Evolutionary conservation across 176 grass and related monocot species (phyloP).

Genomic region (Avena insularis): DNA sequence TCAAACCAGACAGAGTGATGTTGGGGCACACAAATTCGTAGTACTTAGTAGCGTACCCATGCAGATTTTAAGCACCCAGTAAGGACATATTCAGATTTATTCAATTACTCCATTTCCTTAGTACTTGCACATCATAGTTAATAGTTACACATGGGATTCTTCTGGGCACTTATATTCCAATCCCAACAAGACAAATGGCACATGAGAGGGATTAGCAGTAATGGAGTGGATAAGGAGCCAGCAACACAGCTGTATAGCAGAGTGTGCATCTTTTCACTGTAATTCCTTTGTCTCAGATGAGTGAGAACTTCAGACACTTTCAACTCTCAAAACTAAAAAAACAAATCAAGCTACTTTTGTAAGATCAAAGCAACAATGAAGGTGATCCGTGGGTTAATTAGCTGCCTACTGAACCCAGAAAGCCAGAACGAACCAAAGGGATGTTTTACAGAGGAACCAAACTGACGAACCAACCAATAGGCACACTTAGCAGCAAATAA

Average conservation of each 20-base stretch:
- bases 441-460: background rate
- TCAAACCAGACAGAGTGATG: background rate
- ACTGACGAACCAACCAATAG: background rate
- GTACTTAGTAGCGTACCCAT: conserved; percentile 9
- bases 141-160: conserved; percentile 22
- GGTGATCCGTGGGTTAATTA: background rate
- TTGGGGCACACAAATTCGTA: background rate
- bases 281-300: background rate
- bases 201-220: conserved; percentile 15
- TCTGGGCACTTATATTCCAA: conserved; percentile 2
- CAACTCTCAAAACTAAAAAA: background rate
- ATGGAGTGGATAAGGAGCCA: conserved; percentile 36
- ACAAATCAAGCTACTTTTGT: background rate
- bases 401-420: background rate
- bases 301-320: background rate
- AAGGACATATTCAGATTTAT: conserved; percentile 6
- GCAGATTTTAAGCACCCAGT: conserved; percentile 2
- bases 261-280: background rate
- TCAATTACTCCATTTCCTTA: background rate
- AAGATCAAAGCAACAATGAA: background rate
- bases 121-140: background rate
- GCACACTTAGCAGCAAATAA: background rate
- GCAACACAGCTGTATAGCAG: background rate
- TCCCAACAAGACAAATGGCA: conserved; percentile 17
- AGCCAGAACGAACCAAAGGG: background rate